Percentiles rank a stretch among this genome's conserved stretches.
Conservation (phyloP, 805 yeast species). For the Pichia thaimueangensis region DNA sequence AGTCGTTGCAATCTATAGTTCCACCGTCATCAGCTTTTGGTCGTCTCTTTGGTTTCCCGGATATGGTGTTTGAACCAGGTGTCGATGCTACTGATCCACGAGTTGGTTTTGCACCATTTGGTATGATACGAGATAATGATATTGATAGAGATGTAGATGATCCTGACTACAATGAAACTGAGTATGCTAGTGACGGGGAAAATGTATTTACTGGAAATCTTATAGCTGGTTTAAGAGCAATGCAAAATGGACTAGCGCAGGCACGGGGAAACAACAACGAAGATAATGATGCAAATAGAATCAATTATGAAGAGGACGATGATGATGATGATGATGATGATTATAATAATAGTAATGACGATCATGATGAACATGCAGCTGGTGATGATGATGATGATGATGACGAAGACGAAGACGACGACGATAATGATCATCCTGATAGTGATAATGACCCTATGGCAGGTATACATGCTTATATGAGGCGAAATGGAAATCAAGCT, state of each 20-base stretch:
- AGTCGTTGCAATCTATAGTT: neutral
- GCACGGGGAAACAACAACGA: neutral
- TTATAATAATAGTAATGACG: neutral
- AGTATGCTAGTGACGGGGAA: conserved; percentile 1
- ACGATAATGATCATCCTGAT: neutral
- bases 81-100: conserved; percentile 7
- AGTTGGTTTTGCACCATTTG: conserved; percentile 6
- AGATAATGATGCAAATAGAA: neutral
- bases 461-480: neutral
- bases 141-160: neutral
- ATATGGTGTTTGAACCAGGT: conserved; percentile 16
- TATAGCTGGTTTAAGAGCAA: neutral
- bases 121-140: conserved; percentile 12
- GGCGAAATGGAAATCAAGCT: too few species aligned
- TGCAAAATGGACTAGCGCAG: too few species aligned
- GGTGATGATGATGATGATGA: neutral
- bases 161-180: conserved; percentile 7
- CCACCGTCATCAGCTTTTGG: conserved; percentile 14
- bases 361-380: neutral
- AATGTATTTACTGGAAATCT: neutral
- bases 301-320: conserved; percentile 7
- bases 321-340: conserved; percentile 8
- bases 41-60: conserved; percentile 11
- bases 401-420: neutral
- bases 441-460: neutral